phyloP scores from a whole-genome alignment of 2,329 filamentous ascomycete species.

The Fusarium pseudograminearum region DNA sequence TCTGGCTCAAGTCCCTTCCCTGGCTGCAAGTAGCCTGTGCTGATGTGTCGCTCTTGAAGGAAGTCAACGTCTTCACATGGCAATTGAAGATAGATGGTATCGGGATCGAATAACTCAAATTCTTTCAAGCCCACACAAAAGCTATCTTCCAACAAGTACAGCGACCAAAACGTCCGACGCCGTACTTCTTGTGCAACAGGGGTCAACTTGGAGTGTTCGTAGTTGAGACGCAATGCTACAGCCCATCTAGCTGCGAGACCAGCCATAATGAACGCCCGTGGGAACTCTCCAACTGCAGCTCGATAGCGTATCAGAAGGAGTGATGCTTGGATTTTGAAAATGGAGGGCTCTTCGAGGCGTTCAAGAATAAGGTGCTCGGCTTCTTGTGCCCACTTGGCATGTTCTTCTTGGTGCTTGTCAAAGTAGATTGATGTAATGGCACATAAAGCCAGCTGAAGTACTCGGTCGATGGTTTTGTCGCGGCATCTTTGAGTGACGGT shows the following conservation, averaged over 20 bases:
- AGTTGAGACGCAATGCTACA: constrained; percentile 47
- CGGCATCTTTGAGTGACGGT: constrained; percentile 46
- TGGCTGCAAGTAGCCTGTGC: constrained; percentile 44
- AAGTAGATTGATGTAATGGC: constrained; percentile 46
- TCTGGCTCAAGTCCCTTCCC: constrained; percentile 46
- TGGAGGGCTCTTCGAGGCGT: constrained; percentile 44
- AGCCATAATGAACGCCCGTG: constrained; percentile 47
- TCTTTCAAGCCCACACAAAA: constrained; percentile 47
- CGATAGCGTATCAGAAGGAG: constrained; percentile 45
- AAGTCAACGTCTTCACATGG: constrained; percentile 46
- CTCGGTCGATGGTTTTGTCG: constrained; percentile 44
- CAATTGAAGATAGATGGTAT: constrained; percentile 44
- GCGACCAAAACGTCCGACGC: constrained; percentile 45
- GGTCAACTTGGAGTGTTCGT: constrained; percentile 44
- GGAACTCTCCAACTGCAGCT: constrained; percentile 45
- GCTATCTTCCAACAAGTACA: constrained; percentile 46
- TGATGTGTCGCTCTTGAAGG: constrained; percentile 33
- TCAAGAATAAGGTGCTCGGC: constrained; percentile 45
- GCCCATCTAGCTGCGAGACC: constrained; percentile 45
- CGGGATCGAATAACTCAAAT: constrained; percentile 46
- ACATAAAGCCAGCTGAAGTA: constrained; percentile 44
- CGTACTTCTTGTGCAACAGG: constrained; percentile 45
- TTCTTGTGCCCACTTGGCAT: constrained; percentile 41
- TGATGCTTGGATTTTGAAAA: constrained; percentile 47
- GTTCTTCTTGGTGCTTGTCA: constrained; percentile 26